These are phyloP conservation scores for Nakazawaea ernobii DNA, from an alignment of 805 yeast genomes.

Conservation along the genomic window DNA sequence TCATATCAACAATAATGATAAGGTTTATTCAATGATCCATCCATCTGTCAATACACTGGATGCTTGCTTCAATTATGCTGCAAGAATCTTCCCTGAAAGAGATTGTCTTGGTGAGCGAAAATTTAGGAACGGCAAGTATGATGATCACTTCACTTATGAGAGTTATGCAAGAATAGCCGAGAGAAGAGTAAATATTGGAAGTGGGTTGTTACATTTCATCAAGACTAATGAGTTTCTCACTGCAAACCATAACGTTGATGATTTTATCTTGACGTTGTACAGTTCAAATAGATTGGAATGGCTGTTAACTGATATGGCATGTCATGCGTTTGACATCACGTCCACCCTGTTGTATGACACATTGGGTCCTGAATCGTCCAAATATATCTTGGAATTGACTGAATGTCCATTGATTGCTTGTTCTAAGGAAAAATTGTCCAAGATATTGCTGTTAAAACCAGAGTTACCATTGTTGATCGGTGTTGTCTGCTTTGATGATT, in stretches of 20 bases:
- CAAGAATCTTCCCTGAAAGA: constrained; percentile 18
- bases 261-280: constrained; percentile 50
- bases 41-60: constrained; percentile 34
- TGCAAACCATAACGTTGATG: constrained; percentile 16
- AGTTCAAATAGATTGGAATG: constrained; percentile 62
- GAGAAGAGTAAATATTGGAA: constrained; percentile 43
- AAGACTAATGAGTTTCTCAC: constrained; percentile 11
- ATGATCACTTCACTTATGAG: constrained; percentile 35
- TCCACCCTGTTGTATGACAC: constrained; percentile 54
- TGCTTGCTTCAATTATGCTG: constrained; percentile 26
- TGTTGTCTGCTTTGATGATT: constrained; percentile 50
- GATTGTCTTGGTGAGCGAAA: constrained; percentile 34
- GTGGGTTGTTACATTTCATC: constrained; percentile 46
- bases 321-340: constrained; percentile 50
- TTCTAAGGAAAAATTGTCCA: constrained; percentile 44
- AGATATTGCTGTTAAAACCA: constrained; percentile 40
- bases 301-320: constrained; percentile 65
- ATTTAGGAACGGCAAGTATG: constrained; percentile 30
- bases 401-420: constrained; percentile 54
- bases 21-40: constrained; percentile 16
- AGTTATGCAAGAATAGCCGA: constrained; percentile 36
- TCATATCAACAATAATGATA: not conserved
- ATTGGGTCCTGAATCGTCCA: constrained; percentile 53
- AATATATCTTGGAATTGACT: constrained; percentile 55
- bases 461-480: constrained; percentile 35